Conservation (phyloP, 495 filamentous ascomycete genomes). For the Neurospora sp. region DNA sequence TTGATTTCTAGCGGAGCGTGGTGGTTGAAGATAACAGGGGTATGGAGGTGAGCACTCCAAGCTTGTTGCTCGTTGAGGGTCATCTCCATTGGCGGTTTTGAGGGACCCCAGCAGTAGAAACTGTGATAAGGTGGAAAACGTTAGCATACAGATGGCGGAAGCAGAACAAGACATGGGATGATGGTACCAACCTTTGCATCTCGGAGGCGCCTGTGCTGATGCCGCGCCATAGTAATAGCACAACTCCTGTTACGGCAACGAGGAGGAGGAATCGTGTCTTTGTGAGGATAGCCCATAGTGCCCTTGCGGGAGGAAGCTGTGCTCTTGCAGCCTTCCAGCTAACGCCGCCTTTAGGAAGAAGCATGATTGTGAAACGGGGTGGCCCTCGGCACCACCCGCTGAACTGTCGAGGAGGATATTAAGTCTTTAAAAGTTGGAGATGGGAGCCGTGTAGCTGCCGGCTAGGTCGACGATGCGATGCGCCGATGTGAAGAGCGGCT, state of each 20-base stretch:
- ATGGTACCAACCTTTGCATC: conserved; percentile 80
- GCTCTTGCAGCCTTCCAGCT: conserved; percentile 86
- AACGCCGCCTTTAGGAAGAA: conserved; percentile 80
- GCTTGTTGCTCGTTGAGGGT: conserved; percentile 75
- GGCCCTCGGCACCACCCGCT: conserved; percentile 27
- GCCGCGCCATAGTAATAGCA: conserved; percentile 85
- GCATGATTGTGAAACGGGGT: conserved; percentile 29
- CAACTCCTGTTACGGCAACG: conserved; percentile 56
- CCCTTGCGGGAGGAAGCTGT: conserved; percentile 71
- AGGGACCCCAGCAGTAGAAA: conserved; percentile 94
- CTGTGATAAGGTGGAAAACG: conserved; percentile 33
- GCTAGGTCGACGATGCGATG: background rate
- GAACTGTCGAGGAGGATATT: conserved; percentile 2
- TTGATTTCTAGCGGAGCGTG: conserved; percentile 82
- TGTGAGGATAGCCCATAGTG: conserved; percentile 65
- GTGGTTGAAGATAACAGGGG: conserved; percentile 91
- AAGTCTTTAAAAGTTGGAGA: background rate
- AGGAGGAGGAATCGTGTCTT: conserved; percentile 71
- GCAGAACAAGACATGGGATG: background rate
- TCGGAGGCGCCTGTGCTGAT: conserved; percentile 71
- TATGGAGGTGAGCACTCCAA: conserved; percentile 82
- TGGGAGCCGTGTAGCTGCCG: background rate
- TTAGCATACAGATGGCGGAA: conserved; percentile 1
- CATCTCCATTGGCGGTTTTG: conserved; percentile 91
- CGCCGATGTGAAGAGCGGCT: background rate